Percentiles rank a stretch among this genome's conserved stretches.
Conservation (phyloP, 2,329 filamentous ascomycete species). For the Neopestalotiopsis sp. region DNA sequence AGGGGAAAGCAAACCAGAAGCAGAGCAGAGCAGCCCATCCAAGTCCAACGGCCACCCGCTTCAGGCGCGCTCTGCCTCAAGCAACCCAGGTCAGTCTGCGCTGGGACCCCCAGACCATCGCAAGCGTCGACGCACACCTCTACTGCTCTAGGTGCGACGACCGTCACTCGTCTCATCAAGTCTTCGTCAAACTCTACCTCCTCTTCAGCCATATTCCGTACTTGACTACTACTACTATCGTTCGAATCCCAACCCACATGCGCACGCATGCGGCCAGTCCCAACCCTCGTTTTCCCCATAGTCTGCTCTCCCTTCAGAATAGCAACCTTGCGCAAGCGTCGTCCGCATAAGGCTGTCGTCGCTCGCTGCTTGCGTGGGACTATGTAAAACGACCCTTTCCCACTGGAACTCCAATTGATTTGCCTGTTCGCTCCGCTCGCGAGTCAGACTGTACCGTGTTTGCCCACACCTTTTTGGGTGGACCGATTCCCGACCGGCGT, state of each 20-base stretch:
- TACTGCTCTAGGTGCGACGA: slow-evolving; percentile 7
- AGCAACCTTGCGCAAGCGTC: slow-evolving; percentile 8
- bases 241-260: background rate
- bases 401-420: slow-evolving; percentile 2
- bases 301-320: background rate
- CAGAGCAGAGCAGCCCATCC: background rate
- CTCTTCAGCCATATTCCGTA: background rate
- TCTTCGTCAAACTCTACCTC: slow-evolving; percentile 10
- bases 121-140: slow-evolving; percentile 5
- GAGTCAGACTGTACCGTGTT: slow-evolving; percentile 15
- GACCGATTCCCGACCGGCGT: background rate
- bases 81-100: background rate
- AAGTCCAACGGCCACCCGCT: slow-evolving; percentile 12
- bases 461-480: background rate
- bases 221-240: background rate
- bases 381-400: slow-evolving; percentile 12
- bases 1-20: background rate
- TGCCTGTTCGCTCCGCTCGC: background rate
- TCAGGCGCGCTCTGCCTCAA: slow-evolving; percentile 7
- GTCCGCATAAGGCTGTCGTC: slow-evolving; percentile 4
- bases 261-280: slow-evolving; percentile 1
- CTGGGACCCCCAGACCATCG: slow-evolving; percentile 7
- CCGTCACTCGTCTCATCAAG: slow-evolving; percentile 14
- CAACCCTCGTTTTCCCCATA: slow-evolving; percentile 1
- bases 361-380: background rate